Conservation (phyloP, 2,329 filamentous ascomycete species). For the Penicillium sp. region DNA sequence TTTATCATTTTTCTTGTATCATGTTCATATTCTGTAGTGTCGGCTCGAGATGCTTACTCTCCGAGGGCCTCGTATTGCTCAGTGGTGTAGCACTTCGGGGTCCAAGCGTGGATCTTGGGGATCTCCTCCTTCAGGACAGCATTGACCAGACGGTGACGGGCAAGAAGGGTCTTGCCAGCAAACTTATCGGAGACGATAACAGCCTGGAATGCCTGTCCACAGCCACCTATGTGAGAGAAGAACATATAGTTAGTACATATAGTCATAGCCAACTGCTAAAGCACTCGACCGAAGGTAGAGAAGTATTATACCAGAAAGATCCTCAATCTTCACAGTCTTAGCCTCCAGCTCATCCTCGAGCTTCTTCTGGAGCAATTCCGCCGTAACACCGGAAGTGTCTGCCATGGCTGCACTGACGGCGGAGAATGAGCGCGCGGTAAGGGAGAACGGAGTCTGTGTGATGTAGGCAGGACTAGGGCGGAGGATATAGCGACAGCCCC, state of each 20-base stretch:
- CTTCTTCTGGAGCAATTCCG: conserved; percentile 51
- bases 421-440: conserved; percentile 42
- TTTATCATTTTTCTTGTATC: conserved; percentile 3
- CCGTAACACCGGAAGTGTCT: conserved; percentile 69
- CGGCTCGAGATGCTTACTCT: background rate
- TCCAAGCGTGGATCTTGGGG: conserved; percentile 91
- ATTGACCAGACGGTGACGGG: conserved; percentile 87
- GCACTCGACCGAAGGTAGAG: background rate
- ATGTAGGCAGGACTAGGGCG: conserved; percentile 33
- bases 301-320: conserved; percentile 77
- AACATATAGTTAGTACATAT: conserved; percentile 4
- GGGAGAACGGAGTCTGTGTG: conserved; percentile 40
- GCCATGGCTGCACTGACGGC: conserved; percentile 50
- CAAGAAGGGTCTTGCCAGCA: conserved; percentile 75
- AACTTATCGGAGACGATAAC: conserved; percentile 74
- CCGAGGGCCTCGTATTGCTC: conserved; percentile 74
- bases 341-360: conserved; percentile 57
- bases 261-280: background rate
- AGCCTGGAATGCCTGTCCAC: conserved; percentile 73
- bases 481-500: conserved; percentile 49
- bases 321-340: conserved; percentile 85
- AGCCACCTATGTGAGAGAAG: conserved; percentile 61
- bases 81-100: conserved; percentile 88
- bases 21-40: background rate
- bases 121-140: conserved; percentile 83